Evolutionary conservation across 306 rosid species (phyloP).

Genomic region (Betula pendula): DNA sequence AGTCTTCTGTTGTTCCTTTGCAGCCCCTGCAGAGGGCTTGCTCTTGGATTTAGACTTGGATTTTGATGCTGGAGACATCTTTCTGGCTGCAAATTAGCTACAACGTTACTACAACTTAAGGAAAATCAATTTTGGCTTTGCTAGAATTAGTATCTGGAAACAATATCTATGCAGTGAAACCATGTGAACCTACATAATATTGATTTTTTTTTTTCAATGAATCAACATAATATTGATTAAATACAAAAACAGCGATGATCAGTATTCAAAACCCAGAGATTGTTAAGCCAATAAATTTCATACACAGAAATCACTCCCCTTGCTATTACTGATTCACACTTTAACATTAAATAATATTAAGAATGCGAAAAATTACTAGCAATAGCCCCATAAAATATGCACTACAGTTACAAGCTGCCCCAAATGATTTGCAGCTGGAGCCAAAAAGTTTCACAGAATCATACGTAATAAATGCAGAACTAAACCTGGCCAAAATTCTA

Average conservation of each 20-base stretch:
- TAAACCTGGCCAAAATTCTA: not conserved
- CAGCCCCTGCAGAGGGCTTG: constrained; percentile 38
- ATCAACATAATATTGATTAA: not conserved
- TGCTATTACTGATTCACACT: not conserved
- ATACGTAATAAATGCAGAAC: not conserved
- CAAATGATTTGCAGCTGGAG: not conserved
- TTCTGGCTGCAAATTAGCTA: constrained; percentile 3
- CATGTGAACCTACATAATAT: not conserved
- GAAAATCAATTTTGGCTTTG: not conserved
- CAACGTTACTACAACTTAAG: not conserved
- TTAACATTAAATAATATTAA: not conserved
- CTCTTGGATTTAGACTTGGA: constrained; percentile 71
- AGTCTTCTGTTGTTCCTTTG: constrained; percentile 57
- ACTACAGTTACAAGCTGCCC: not conserved
- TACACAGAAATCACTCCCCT: not conserved
- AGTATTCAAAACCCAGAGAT: not conserved
- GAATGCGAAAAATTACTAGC: not conserved
- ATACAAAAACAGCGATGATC: not conserved
- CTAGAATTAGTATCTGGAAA: not conserved
- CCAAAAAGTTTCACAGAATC: no score
- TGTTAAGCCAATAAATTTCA: not conserved
- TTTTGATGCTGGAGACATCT: constrained; percentile 76
- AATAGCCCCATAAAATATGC: not conserved
- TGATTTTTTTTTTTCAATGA: no score
- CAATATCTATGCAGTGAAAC: not conserved